These are phyloP conservation scores for Trametopsis cervina DNA, from an alignment of 768 basidiomycete genomes.

Conservation along the genomic window DNA sequence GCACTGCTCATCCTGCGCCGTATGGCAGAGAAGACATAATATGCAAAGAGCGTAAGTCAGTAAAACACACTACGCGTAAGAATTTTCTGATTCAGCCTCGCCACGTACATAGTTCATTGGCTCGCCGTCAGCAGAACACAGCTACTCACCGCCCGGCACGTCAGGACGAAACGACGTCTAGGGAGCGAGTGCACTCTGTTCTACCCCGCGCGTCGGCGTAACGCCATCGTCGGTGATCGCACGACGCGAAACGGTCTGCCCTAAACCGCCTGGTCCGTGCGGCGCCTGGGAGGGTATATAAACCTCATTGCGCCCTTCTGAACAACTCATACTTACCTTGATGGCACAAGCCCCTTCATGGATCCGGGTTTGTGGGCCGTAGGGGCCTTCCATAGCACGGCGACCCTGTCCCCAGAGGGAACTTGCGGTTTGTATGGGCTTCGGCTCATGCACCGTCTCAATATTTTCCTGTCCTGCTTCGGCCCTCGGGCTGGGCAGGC, in stretches of 20 bases:
- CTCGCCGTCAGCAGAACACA: no score
- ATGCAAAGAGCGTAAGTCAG: not conserved
- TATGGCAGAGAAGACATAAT: not conserved
- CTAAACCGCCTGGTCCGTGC: conserved; percentile 24
- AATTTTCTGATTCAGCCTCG: not conserved
- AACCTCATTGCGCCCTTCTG: conserved; percentile 2
- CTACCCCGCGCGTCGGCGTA: conserved; percentile 9
- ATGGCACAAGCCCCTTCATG: conserved; percentile 30
- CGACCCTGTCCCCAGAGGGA: conserved; percentile 48
- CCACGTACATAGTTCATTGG: not conserved
- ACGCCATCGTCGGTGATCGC: not conserved
- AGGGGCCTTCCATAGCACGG: conserved; percentile 41
- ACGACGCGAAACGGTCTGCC: conserved; percentile 13
- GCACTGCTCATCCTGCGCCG: not conserved
- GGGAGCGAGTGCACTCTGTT: conserved; percentile 1
- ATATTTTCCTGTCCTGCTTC: conserved; percentile 39
- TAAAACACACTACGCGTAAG: not conserved
- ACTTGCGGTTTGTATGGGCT: conserved; percentile 38
- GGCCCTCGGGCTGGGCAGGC: conserved; percentile 50
- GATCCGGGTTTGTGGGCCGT: conserved; percentile 30
- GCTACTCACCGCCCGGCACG: no score
- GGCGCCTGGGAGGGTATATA: conserved; percentile 16
- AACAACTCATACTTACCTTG: conserved; percentile 29
- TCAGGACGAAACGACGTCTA: not conserved
- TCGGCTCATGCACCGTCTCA: conserved; percentile 38